A percentile compares a stretch with the other conserved stretches of the same genome.
Evolutionary conservation across 805 yeast genomes (phyloP).

Genomic region (Yarrowia sp.): DNA sequence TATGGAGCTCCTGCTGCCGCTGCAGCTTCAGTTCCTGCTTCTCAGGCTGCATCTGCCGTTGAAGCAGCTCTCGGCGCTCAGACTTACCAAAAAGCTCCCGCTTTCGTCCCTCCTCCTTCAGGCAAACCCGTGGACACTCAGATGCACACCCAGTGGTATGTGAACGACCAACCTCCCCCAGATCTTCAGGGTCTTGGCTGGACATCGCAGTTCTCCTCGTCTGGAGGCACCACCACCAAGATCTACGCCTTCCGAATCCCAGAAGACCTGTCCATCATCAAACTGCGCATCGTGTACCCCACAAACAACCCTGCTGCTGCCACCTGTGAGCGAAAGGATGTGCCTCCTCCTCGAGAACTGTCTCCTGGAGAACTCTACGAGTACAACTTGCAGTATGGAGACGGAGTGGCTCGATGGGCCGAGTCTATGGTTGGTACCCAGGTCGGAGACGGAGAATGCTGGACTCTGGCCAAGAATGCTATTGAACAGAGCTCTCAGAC

Average conservation of each 20-base stretch:
- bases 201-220: slow-evolving; percentile 41
- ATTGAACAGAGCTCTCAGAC: slow-evolving; percentile 44
- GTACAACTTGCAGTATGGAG: slow-evolving; percentile 47
- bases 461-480: slow-evolving; percentile 53
- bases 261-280: slow-evolving; percentile 48
- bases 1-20: neutral
- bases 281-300: slow-evolving; percentile 47
- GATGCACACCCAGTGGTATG: slow-evolving; percentile 45
- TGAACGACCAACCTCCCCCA: slow-evolving; percentile 45
- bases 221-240: slow-evolving; percentile 43
- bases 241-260: slow-evolving; percentile 46
- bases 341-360: slow-evolving; percentile 55
- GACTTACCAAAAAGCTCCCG: slow-evolving; percentile 10
- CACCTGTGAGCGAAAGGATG: slow-evolving; percentile 49
- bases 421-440: slow-evolving; percentile 48
- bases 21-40: slow-evolving; percentile 4
- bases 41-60: slow-evolving; percentile 16
- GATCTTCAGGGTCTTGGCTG: slow-evolving; percentile 45
- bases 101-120: slow-evolving; percentile 27
- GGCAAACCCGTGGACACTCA: slow-evolving; percentile 41
- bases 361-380: slow-evolving; percentile 45
- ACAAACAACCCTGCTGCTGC: slow-evolving; percentile 52
- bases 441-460: slow-evolving; percentile 53
- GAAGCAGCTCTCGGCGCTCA: slow-evolving; percentile 26
- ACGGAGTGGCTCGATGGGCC: slow-evolving; percentile 49